Evolutionary conservation across 108 stramenopile genomes (phyloP).

Genomic region (Epithemia pelagica): DNA sequence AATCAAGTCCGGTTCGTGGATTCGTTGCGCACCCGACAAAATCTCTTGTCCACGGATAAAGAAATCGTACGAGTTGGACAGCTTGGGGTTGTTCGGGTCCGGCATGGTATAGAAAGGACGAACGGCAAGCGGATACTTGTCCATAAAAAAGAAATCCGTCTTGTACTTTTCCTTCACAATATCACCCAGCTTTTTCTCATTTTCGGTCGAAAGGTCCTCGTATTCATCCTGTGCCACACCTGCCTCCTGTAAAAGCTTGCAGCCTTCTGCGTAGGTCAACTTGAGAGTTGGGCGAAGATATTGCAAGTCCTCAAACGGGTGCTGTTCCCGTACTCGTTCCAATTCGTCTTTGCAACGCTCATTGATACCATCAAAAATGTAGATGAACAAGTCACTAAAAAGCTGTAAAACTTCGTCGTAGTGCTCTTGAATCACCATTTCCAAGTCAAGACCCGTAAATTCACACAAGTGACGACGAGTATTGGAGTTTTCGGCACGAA

Average conservation of each 20-base stretch:
- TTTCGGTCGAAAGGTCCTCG: conserved; percentile 94
- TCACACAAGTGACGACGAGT: conserved; percentile 98
- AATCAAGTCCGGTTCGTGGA: conserved; percentile 93
- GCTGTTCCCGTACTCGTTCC: conserved; percentile 87
- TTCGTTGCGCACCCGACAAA: conserved; percentile 96
- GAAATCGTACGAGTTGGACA: conserved; percentile 96
- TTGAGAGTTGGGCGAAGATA: conserved; percentile 89
- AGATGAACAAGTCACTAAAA: conserved; percentile 92
- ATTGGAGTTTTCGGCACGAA: conserved; percentile 98
- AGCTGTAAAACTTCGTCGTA: conserved; percentile 98
- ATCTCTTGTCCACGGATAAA: conserved; percentile 99
- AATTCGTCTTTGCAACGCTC: conserved; percentile 82
- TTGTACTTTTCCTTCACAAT: conserved; percentile 95
- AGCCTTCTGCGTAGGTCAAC: conserved; percentile 90
- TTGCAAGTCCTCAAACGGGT: conserved; percentile 95
- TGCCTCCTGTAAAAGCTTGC: conserved; percentile 75
- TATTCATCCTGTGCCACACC: conserved; percentile 85
- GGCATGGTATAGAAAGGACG: conserved; percentile 99
- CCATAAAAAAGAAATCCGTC: conserved; percentile 99
- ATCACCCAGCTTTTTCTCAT: conserved; percentile 96
- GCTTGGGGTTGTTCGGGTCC: conserved; percentile 85
- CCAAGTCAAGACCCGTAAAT: conserved; percentile 98
- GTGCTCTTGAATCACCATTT: conserved; percentile 98
- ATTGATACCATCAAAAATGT: conserved; percentile 95
- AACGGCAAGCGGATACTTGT: conserved; percentile 96